phyloP scores from a whole-genome alignment of 2,329 filamentous ascomycete species.

The Cladophialophora immunda region DNA sequence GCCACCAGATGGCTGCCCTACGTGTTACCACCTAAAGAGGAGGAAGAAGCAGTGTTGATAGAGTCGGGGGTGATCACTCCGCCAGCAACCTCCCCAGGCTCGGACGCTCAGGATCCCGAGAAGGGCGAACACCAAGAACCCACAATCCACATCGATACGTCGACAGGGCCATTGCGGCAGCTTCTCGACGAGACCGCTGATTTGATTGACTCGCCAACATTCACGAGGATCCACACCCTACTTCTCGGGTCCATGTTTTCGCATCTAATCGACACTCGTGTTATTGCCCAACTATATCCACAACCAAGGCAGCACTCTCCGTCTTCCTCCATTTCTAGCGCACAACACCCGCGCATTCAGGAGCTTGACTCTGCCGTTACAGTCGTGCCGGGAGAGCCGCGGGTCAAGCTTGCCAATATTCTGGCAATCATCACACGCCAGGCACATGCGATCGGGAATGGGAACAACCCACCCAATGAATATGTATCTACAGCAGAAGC shows the following conservation, averaged over 20 bases:
- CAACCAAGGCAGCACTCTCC: constrained; percentile 49
- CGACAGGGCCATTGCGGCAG: constrained; percentile 69
- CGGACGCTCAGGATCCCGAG: constrained; percentile 34
- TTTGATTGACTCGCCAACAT: constrained; percentile 91
- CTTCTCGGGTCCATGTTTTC: constrained; percentile 90
- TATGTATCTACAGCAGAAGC: constrained; percentile 56
- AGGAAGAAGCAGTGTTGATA: constrained; percentile 80
- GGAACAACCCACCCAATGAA: constrained; percentile 57
- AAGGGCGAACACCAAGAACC: constrained; percentile 13
- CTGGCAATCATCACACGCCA: constrained; percentile 90
- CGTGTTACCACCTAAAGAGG: constrained; percentile 75
- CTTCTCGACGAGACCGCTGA: constrained; percentile 96
- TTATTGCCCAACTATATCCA: constrained; percentile 81
- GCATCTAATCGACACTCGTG: constrained; percentile 80
- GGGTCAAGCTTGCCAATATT: constrained; percentile 84
- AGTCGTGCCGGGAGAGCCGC: constrained; percentile 54
- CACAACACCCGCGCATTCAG: constrained; percentile 41
- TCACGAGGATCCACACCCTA: constrained; percentile 83
- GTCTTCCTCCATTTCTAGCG: constrained; percentile 59
- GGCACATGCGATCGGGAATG: constrained; percentile 86
- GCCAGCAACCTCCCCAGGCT: constrained; percentile 47
- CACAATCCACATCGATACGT: constrained; percentile 35
- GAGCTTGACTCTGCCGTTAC: constrained; percentile 54
- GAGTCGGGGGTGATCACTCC: constrained; percentile 77
- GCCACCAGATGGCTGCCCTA: constrained; percentile 79